Evolutionary conservation across 768 basidiomycete genomes (phyloP), one percentile per base, ranked within the genome.

Genomic region (Tephrocybe sp.): DNA sequence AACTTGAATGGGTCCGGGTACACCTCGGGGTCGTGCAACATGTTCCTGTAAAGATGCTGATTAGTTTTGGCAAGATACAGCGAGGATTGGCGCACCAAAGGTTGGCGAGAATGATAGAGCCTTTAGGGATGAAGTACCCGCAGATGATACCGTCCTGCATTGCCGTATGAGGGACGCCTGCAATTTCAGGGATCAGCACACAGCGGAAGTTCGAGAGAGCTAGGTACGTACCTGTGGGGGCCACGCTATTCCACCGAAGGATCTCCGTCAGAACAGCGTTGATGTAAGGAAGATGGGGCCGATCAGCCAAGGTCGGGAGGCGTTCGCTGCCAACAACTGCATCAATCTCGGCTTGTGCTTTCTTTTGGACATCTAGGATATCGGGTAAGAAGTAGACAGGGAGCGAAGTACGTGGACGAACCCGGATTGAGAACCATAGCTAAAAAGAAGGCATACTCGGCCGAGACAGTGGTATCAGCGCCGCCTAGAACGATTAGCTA

Each of bases 321-420:
- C 75, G 64, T 15, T 67, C 68, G 5, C 50, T 53, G 1, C 69
- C 72, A 47, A 75, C 60, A 3, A 77, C 69, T 1, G 67, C 47
- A 50, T 78, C 77, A 4, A 84, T 68, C 55, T 84, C 83, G 15
- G 65, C 71, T 49, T 80, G 81, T 0, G 78, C 77, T 52, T 74
- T 76, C 53, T 64, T 69, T 59, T 77, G 75, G 8, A 82, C 76
- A 4, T 79, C 76, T 67, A 64, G 56, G n/a, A 50, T 60, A 16
- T 45, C n/a, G 47, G 41, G 30, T 4, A 22, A 25, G 19, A 31
- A 25, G 45, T 49, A 39, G 18, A 25, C 13, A 22, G 11, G 24
- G 18, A 28, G 2, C 6, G 35, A 5, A 28, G 7, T 3, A 16
- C n/a, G 13, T 16, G 15, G 8, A 44, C 60, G 38, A 27, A 70